phyloP scores from a whole-genome alignment of 2,329 filamentous ascomycete species.

The Ustulina deusta region DNA sequence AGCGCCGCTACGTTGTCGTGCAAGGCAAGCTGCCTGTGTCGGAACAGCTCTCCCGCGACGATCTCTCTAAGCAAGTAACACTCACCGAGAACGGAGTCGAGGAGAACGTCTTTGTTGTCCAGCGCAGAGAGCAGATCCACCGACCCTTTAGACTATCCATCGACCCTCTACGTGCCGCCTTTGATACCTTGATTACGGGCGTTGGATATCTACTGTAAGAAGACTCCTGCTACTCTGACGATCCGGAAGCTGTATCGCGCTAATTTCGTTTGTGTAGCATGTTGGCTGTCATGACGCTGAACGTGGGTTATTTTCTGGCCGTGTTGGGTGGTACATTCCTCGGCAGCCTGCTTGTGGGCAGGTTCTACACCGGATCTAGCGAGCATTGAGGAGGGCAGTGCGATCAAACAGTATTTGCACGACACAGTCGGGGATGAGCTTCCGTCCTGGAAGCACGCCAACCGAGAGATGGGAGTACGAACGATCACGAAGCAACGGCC shows the following conservation, averaged over 20 bases:
- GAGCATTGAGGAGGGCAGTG: constrained; percentile 42
- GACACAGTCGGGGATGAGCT: constrained; percentile 4
- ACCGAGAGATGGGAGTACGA: not conserved
- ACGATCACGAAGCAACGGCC: not conserved
- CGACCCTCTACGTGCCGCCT: constrained; percentile 53
- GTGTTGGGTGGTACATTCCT: constrained; percentile 69
- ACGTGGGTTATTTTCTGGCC: constrained; percentile 52
- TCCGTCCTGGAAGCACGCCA: not conserved
- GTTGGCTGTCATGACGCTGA: constrained; percentile 53
- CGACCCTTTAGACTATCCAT: constrained; percentile 88
- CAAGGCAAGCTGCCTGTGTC: constrained; percentile 71
- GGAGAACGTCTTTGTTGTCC: constrained; percentile 81
- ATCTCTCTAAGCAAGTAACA: constrained; percentile 72
- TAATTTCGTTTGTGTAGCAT: constrained; percentile 50
- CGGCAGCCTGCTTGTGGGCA: constrained; percentile 84
- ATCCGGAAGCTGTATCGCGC: not conserved
- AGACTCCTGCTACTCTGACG: not conserved
- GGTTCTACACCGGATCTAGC: constrained; percentile 60
- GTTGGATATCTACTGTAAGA: constrained; percentile 52
- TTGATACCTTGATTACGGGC: constrained; percentile 50
- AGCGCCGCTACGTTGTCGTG: constrained; percentile 81
- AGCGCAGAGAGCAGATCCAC: constrained; percentile 65
- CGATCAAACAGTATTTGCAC: constrained; percentile 7
- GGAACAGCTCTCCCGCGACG: constrained; percentile 69
- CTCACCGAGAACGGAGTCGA: constrained; percentile 83